Evolutionary conservation across 495 filamentous ascomycete genomes (phyloP).

Genomic region (Aspergillus hancockii): DNA sequence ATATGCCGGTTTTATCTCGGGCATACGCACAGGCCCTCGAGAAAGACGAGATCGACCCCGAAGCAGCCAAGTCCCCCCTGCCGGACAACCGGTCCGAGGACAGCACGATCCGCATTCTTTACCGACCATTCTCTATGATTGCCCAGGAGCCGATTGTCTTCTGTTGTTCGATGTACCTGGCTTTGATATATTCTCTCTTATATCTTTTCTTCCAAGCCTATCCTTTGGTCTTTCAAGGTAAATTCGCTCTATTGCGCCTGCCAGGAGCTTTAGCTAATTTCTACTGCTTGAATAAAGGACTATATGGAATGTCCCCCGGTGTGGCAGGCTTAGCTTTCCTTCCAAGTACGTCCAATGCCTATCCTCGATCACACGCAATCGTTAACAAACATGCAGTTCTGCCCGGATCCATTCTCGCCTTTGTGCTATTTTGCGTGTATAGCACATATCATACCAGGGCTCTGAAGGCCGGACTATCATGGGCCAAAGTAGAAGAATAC

Average conservation of each 20-base stretch:
- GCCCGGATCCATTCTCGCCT: conserved; percentile 27
- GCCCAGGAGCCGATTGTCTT: conserved; percentile 47
- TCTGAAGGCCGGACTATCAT: conserved; percentile 19
- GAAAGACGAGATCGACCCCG: background rate
- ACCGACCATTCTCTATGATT: conserved; percentile 46
- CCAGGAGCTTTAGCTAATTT: background rate
- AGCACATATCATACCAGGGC: conserved; percentile 28
- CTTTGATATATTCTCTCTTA: conserved; percentile 59
- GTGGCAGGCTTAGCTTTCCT: conserved; percentile 35
- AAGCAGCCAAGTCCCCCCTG: background rate
- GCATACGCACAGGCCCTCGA: conserved; percentile 51
- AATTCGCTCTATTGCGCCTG: background rate
- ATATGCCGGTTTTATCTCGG: conserved; percentile 65
- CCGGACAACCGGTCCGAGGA: background rate
- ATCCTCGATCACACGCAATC: background rate
- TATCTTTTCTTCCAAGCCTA: conserved; percentile 66
- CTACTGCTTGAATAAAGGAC: conserved; percentile 26
- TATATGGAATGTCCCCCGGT: conserved; percentile 48
- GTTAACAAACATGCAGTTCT: conserved; percentile 16
- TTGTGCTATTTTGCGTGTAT: conserved; percentile 29
- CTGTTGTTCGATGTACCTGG: conserved; percentile 55
- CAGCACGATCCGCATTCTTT: conserved; percentile 18
- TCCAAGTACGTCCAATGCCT: conserved; percentile 22
- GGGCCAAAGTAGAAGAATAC: conserved; percentile 54
- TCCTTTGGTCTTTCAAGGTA: conserved; percentile 54